Base-by-base conservation (phyloP, 2,329 filamentous ascomycete species). In the Capronia coronata region DNA sequence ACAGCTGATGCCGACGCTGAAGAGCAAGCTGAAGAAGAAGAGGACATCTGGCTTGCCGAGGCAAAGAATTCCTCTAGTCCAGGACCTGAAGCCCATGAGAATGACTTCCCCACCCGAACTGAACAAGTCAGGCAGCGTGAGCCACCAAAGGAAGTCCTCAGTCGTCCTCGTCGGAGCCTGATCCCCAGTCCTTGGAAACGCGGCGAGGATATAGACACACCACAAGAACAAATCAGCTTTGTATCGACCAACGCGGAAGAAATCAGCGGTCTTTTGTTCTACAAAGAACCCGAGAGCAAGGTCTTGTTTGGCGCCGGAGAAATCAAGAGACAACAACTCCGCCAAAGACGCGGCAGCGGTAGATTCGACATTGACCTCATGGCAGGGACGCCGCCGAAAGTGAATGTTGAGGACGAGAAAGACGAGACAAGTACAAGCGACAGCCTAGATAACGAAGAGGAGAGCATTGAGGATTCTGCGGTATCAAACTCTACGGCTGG, bases 1-100 rank as follows among this genome's bases (percentile, higher is more conserved):
- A 30, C 40, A 14, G 51, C 54, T 6, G 47, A 59, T 16, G 47
- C 55, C 21, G 46, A 46, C 32, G 43, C 41, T n/a, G 52, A 49
- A 38, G 37, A 48, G 13, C 14, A 41, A 11, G 21, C 14, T 8
- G 68, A 67, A 32, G 69, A 64, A 11, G 68, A 67, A 48, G 68
- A 67, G 43, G 71, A 75, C 46, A 73, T 74, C 22, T 75, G 72
- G 72, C 70, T 74, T 54, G 55, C 52, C 19, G 58, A 64, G 49
- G 62, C 62, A 11, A 66, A 68, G 55, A 68, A 71, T 56, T 65
- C 70, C 42, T 62, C 66, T 35, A 67, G 63, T 35, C 59, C 64
- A 16, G 55, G 61, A 9, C 64, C 64, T 16, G 23, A 21, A 42
- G 16, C 32, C 21, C 13, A 14, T n/a, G 25, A 23, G 14, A 38